Evolutionary conservation across 768 basidiomycete genomes (phyloP), one percentile per base, ranked within the genome.

Genomic region (Lyophyllum atratum): DNA sequence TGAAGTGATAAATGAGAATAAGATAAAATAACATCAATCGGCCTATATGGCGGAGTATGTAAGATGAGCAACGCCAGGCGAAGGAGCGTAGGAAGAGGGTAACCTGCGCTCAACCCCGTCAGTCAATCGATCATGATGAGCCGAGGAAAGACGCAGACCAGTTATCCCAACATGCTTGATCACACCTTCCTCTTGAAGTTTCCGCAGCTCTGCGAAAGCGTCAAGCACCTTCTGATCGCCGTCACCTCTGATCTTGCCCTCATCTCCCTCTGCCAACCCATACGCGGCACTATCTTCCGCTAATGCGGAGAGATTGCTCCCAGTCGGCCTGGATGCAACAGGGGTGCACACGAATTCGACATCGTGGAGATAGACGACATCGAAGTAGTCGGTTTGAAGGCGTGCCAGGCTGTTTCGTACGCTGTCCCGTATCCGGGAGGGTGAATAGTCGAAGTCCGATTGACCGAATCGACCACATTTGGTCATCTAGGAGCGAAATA

Each of bases 1-100:
- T 93, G 90, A 29, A 94, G 76, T 22, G 82, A 85, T 52, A 92
- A 80, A 69, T 95, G 92, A 22, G 85, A 89, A 74, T 92, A 95
- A 15, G 90, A 87, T 44, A 94, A 80, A 26, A 95, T 69, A 45
- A 86, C 79, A 70, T 95, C 93, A 56, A 95, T 68, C 10, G 93
- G 90, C 52, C 80, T 77, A 71, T 80, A 86, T 11, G 87, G 87
- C 9, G 84, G 70, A 19, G 78, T 85, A 64, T 89, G 84, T 29
- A 84, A 76, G 59, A 93, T 81, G 49, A 94, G 76, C 31, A 92
- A 80, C 9, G 92, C 84, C 17, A 94, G 72, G n/a, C 93, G 87
- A 26, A 95, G 80, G n/a, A 95, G 79, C 0, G 88, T 87, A 9
- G 92, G 86, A 24, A 95, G 78, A 11, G 92, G 92, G 61, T 86